Percentiles rank a stretch among this genome's conserved stretches.
Conservation (phyloP, 139 green algal species). For the Micromonas commoda region DNA sequence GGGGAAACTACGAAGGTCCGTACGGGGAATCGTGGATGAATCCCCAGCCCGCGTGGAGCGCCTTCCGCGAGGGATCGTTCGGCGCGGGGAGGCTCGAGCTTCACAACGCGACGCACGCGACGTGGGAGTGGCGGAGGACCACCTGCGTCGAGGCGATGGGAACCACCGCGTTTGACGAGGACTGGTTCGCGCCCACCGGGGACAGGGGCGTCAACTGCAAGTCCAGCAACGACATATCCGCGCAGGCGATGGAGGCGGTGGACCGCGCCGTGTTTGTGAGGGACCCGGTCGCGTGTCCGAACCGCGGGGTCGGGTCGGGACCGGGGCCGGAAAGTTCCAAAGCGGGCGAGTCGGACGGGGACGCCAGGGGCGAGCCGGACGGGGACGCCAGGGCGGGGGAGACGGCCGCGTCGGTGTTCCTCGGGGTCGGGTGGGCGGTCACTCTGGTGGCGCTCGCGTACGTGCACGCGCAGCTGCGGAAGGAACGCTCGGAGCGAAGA, state of each 20-base stretch:
- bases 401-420: background rate
- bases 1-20: slow-evolving; percentile 69
- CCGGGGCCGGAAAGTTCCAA: background rate
- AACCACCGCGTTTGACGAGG: background rate
- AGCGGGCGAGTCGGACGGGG: background rate
- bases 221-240: background rate
- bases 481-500: background rate
- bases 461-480: background rate
- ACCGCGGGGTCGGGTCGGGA: background rate
- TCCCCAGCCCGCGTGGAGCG: slow-evolving; percentile 50
- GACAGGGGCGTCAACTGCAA: background rate
- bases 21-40: slow-evolving; percentile 29
- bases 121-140: slow-evolving; percentile 30
- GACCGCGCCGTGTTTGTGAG: background rate
- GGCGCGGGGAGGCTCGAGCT: slow-evolving; percentile 59
- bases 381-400: too few relatives aligned
- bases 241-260: background rate
- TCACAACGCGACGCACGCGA: slow-evolving; percentile 53
- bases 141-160: slow-evolving; percentile 9
- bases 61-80: slow-evolving; percentile 58
- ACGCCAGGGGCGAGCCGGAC: background rate
- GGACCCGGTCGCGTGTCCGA: background rate
- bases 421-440: too few relatives aligned
- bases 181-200: background rate
- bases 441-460: too few relatives aligned